Percentiles rank a stretch among this genome's conserved stretches.
Conservation (phyloP, 1,284 basidiomycete genomes). For the Apiotrichum montevideense region DNA sequence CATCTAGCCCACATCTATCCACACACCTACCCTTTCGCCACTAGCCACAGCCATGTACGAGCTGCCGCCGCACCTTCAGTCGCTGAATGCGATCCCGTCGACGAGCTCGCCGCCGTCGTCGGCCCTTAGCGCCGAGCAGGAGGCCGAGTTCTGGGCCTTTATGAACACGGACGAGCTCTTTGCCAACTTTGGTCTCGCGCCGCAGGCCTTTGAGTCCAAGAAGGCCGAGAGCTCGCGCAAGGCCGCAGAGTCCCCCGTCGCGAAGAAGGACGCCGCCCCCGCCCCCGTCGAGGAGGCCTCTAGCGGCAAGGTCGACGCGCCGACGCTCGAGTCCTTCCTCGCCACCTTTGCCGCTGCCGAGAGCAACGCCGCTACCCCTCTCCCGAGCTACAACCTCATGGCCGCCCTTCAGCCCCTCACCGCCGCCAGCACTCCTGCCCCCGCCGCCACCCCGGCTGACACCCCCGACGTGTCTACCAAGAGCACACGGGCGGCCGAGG, state of each 20-base stretch:
- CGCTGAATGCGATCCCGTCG: conserved; percentile 16
- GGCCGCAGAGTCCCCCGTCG: not conserved
- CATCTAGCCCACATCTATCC: too few species aligned
- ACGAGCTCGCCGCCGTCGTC: conserved; percentile 29
- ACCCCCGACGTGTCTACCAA: conserved; percentile 5
- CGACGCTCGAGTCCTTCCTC: conserved; percentile 42
- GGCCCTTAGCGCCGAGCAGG: conserved; percentile 30
- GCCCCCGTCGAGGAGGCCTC: not conserved
- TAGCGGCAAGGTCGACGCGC: conserved; percentile 1
- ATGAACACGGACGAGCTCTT: conserved; percentile 43
- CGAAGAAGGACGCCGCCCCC: conserved; percentile 5
- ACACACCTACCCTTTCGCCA: too few species aligned
- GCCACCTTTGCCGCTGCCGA: conserved; percentile 33
- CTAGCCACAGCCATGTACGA: conserved; percentile 10
- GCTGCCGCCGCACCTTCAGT: conserved; percentile 19
- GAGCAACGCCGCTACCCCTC: conserved; percentile 6
- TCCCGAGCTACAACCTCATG: conserved; percentile 24
- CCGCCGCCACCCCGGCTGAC: conserved; percentile 5
- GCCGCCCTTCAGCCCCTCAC: conserved; percentile 11
- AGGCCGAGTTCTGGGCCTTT: conserved; percentile 43
- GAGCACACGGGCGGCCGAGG: conserved; percentile 2
- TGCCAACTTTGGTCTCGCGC: conserved; percentile 33
- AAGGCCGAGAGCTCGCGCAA: conserved; percentile 7
- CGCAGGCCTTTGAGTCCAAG: conserved; percentile 23
- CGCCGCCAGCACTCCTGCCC: not conserved